phyloP scores from a whole-genome alignment of 768 basidiomycete genomes.

The Artomyces pyxidatus region DNA sequence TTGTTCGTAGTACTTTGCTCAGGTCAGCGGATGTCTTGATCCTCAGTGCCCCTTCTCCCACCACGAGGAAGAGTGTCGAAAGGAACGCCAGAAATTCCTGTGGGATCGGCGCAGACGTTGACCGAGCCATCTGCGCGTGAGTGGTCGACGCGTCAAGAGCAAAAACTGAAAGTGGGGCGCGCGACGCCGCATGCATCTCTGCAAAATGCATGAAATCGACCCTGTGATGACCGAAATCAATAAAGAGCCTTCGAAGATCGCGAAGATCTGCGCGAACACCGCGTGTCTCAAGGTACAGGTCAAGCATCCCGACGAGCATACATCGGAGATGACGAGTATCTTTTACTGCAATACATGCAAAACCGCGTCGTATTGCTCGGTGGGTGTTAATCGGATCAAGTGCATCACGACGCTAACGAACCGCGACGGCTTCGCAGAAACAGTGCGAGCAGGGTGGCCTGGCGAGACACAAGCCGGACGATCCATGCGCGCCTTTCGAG shows the following conservation, averaged over 20 bases:
- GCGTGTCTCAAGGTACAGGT: neutral
- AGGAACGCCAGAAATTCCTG: slow-evolving; percentile 8
- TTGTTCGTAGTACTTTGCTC: slow-evolving; percentile 16
- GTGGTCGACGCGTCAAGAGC: too few species aligned
- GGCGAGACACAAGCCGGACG: slow-evolving; percentile 12
- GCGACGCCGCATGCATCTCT: neutral
- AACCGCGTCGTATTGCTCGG: slow-evolving; percentile 14
- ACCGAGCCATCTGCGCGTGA: slow-evolving; percentile 5
- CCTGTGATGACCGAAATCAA: neutral
- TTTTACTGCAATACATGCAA: neutral
- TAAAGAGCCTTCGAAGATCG: neutral
- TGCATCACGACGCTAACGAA: too few species aligned
- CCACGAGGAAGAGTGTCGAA: slow-evolving; percentile 3
- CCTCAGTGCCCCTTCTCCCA: slow-evolving; percentile 11
- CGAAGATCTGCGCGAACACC: neutral
- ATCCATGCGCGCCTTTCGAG: slow-evolving; percentile 8
- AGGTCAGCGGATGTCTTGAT: slow-evolving; percentile 10
- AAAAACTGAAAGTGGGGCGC: neutral
- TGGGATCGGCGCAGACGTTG: slow-evolving; percentile 3
- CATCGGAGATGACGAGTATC: neutral
- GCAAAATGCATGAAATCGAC: neutral
- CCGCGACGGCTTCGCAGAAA: too few species aligned
- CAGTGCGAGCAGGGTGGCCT: slow-evolving; percentile 13
- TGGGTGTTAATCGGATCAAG: neutral
- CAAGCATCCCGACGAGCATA: neutral